Evolutionary conservation across 2,329 filamentous ascomycete species (phyloP), one percentile per base, ranked within the genome.

Genomic region (Microdochium paspali): DNA sequence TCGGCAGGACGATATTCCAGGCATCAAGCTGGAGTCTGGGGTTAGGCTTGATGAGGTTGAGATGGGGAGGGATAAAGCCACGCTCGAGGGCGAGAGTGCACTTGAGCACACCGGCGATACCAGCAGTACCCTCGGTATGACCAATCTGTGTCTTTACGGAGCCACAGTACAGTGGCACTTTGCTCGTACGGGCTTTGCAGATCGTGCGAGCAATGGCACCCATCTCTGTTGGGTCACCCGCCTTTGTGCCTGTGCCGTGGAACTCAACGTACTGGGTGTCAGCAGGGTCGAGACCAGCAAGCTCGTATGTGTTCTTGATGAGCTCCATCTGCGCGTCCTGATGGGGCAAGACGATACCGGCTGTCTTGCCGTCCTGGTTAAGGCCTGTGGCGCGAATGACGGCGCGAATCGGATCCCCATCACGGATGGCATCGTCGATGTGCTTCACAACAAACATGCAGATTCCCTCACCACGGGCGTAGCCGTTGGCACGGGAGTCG

Each of bases 401-500:
- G 9, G 60, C 63, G 1, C 62, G 56, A 40, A 69, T 62, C 9
- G 53, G 56, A 42, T 69, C 56, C 2, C 64, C 62, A 47, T 66
- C 56, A 18, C 32, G 57, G 2, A 80, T 45, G 0, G 78, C 79
- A 1, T 63, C 56, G 4, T 56, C 58, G 0, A 80, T 56, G 0
- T 55, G 61, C 54, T 80, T 81, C 0, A 82, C 49, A 0, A 80
- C 57, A 0, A 80, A 48, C 0, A 62, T 58, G 1, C 65, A 70
- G n/a, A 75, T 56, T 0, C 74, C 76, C 40, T 81, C 77, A 12
- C 70, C 73, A 1, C 71, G 68, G 26, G 58, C 71, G 28, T 55
- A 55, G 10, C 53, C 53, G 28, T 55, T 50, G 7, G 53, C 50
- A 5, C 50, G 44, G 3, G 35, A 6, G 28, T 53, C 53, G 20